Evolutionary conservation across 805 yeast species (phyloP).

Genomic region (Candida parachauliodes): DNA sequence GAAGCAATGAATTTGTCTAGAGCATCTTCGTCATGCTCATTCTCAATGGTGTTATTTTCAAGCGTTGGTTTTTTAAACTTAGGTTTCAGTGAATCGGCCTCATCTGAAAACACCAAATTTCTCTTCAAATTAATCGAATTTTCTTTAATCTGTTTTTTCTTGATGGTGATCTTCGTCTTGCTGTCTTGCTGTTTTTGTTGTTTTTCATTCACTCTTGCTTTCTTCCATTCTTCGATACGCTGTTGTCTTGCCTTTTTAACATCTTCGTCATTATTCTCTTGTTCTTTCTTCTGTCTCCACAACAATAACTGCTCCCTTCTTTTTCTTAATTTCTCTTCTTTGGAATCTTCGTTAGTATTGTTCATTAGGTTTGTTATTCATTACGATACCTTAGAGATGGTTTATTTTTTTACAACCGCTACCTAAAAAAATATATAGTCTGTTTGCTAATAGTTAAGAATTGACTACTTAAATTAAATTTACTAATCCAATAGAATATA

Average conservation of each 20-base stretch:
- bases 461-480: too few species aligned
- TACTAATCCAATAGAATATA: too few species aligned
- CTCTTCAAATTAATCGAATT: slow-evolving; percentile 9
- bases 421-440: too few species aligned
- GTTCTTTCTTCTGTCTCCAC: slow-evolving; percentile 58
- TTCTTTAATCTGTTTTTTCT: slow-evolving; percentile 6
- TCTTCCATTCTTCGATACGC: slow-evolving; percentile 51
- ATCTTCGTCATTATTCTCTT: slow-evolving; percentile 18
- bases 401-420: slow-evolving; percentile 1
- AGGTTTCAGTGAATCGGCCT: slow-evolving; percentile 20
- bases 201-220: slow-evolving; percentile 32
- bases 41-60: slow-evolving; percentile 16
- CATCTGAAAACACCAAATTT: slow-evolving; percentile 20
- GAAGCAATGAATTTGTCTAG: slow-evolving; percentile 19
- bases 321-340: slow-evolving; percentile 31
- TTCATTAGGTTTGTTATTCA: not conserved
- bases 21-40: slow-evolving; percentile 33
- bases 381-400: slow-evolving; percentile 5
- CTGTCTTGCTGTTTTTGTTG: not conserved
- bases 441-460: too few species aligned
- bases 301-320: slow-evolving; percentile 54
- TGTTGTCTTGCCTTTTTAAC: slow-evolving; percentile 27
- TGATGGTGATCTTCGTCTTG: slow-evolving; percentile 6
- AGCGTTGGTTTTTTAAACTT: slow-evolving; percentile 20
- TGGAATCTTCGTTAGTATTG: slow-evolving; percentile 14